Conservation (phyloP, 805 yeast genomes). For the Schizosaccharomyces lindneri region DNA sequence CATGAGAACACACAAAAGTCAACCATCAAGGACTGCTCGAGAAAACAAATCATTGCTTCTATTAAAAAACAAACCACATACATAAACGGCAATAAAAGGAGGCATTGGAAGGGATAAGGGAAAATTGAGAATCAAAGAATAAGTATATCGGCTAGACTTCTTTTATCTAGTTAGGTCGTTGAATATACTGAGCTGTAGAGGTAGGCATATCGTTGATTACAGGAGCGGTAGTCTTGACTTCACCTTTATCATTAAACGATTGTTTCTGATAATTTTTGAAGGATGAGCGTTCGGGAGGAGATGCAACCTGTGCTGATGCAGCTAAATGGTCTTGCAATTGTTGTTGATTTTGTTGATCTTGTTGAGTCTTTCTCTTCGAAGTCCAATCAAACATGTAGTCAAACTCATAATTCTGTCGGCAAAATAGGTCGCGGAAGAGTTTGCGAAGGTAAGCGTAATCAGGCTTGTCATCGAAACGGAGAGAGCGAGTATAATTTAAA, state of each 20-base stretch:
- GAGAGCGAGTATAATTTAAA: conserved; percentile 65
- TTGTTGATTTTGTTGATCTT: neutral
- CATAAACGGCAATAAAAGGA: neutral
- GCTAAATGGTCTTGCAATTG: neutral
- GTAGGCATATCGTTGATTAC: neutral
- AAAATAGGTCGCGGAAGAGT: conserved; percentile 66
- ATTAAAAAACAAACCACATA: neutral
- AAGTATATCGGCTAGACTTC: no score
- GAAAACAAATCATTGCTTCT: neutral
- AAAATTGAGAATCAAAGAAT: neutral
- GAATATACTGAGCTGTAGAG: neutral
- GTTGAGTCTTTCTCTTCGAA: neutral
- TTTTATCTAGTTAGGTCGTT: neutral
- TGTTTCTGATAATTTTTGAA: neutral
- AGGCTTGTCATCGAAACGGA: conserved; percentile 88
- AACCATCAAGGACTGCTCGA: no score
- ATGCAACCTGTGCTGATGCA: neutral
- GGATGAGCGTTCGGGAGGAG: neutral
- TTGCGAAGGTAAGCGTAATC: conserved; percentile 76
- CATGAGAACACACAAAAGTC: no score
- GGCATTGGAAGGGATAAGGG: neutral
- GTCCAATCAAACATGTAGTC: conserved; percentile 97
- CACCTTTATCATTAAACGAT: neutral
- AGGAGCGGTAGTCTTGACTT: neutral
- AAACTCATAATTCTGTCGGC: conserved; percentile 69